A percentile compares a stretch with the other conserved stretches of the same genome.
Evolutionary conservation across 2,329 filamentous ascomycete genomes (phyloP).

Genomic region (Calonectria pseudoreteaudii): DNA sequence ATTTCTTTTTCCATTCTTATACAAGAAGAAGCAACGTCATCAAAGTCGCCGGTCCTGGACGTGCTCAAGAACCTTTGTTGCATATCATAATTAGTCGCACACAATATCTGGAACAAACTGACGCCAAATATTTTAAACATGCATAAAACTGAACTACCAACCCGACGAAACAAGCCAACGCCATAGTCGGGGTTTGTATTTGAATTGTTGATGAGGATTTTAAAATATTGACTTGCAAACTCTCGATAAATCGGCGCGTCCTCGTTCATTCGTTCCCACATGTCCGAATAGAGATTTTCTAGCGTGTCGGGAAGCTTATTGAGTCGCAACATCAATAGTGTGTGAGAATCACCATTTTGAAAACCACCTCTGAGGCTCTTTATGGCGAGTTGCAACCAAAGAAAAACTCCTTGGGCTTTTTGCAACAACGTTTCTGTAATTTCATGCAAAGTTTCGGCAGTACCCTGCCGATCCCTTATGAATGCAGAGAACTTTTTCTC

Average conservation of each 20-base stretch:
- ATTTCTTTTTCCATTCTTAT: too few species aligned
- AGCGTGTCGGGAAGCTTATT: background rate
- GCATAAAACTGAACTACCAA: fast-evolving
- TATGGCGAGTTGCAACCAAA: background rate
- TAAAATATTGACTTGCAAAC: background rate
- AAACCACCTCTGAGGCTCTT: background rate
- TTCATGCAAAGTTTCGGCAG: background rate
- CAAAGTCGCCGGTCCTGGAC: too few species aligned
- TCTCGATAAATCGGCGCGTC: conserved; percentile 2
- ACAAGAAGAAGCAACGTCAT: too few species aligned
- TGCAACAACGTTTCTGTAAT: background rate
- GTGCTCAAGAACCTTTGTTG: too few species aligned
- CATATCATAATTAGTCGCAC: too few species aligned
- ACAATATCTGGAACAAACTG: too few species aligned
- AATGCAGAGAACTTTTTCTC: background rate
- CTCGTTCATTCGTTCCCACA: conserved; percentile 19
- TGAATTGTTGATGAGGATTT: background rate
- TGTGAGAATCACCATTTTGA: background rate
- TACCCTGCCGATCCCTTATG: background rate
- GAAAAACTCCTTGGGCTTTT: background rate
- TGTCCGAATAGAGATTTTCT: conserved; percentile 6
- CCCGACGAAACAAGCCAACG: too few species aligned
- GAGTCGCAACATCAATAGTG: background rate
- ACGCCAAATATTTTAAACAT: too few species aligned
- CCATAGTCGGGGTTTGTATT: too few species aligned